These are phyloP conservation scores for Penicillium silybi DNA, from an alignment of 495 filamentous ascomycete genomes.

Conservation along the genomic window DNA sequence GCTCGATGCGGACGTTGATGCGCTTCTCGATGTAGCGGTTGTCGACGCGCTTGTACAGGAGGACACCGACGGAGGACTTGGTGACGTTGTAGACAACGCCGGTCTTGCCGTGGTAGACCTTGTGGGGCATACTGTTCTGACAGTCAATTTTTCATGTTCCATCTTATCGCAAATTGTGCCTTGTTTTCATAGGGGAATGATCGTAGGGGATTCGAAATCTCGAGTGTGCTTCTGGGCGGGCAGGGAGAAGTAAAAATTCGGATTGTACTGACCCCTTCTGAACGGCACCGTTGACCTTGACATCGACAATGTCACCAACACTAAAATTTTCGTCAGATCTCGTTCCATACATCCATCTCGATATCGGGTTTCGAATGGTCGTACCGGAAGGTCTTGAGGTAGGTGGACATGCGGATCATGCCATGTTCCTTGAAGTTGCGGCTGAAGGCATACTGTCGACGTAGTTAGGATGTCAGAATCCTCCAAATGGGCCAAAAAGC, in stretches of 20 bases:
- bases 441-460: slow-evolving; percentile 78
- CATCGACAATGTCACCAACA: slow-evolving; percentile 96
- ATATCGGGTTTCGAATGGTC: slow-evolving; percentile 18
- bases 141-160: slow-evolving; percentile 21
- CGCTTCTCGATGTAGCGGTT: slow-evolving; percentile 99
- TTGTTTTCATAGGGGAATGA: neutral
- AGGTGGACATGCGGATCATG: slow-evolving; percentile 83
- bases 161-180: slow-evolving; percentile 1
- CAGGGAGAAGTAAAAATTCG: slow-evolving; percentile 6
- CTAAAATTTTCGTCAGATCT: slow-evolving; percentile 34
- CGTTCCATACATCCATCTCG: slow-evolving; percentile 23
- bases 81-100: slow-evolving; percentile 98
- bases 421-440: slow-evolving; percentile 91
- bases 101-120: slow-evolving; percentile 98
- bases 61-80: slow-evolving; percentile 91
- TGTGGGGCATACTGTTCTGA: slow-evolving; percentile 84
- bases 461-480: slow-evolving; percentile 28
- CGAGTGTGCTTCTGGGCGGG: neutral
- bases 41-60: slow-evolving; percentile 97
- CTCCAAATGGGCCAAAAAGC: neutral
- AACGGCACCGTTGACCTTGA: slow-evolving; percentile 94
- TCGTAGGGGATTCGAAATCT: neutral
- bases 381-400: slow-evolving; percentile 87
- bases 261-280: slow-evolving; percentile 82
- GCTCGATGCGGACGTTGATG: slow-evolving; percentile 97